These are phyloP conservation scores for Xylaria telfairii DNA, from an alignment of 495 filamentous ascomycete species.

Conservation along the genomic window DNA sequence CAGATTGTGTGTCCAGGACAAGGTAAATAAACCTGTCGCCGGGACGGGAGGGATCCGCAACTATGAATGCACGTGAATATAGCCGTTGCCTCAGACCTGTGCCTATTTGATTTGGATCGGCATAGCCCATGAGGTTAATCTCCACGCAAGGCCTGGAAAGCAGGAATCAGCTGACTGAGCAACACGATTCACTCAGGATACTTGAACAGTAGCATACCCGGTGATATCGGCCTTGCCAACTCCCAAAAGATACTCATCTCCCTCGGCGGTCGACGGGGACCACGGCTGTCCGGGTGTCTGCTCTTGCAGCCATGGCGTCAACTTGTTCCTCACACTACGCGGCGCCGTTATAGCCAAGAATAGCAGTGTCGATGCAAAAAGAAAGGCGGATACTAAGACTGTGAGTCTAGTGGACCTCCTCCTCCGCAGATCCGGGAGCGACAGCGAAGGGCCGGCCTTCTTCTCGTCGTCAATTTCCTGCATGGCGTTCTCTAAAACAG, in stretches of 20 bases:
- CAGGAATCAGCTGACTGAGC: constrained; percentile 22
- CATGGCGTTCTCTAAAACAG: constrained; percentile 12
- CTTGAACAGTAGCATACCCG: constrained; percentile 58
- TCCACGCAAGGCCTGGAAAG: constrained; percentile 78
- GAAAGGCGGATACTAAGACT: background rate
- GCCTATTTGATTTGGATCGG: constrained; percentile 83
- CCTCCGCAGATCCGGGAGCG: background rate
- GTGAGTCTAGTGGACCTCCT: constrained; percentile 6
- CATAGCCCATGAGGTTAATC: constrained; percentile 92
- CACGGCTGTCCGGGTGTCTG: background rate
- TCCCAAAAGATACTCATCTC: constrained; percentile 76
- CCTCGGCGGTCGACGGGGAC: constrained; percentile 21
- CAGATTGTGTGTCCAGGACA: constrained; percentile 85
- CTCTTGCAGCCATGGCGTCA: constrained; percentile 2
- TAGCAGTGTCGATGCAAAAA: constrained; percentile 9
- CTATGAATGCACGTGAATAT: constrained; percentile 89
- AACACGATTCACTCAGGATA: background rate
- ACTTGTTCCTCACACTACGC: background rate
- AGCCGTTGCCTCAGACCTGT: constrained; percentile 88
- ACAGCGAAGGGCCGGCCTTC: constrained; percentile 21
- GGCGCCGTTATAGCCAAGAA: constrained; percentile 14
- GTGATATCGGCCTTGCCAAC: constrained; percentile 96
- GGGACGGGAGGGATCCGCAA: constrained; percentile 70
- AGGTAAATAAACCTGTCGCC: constrained; percentile 85
- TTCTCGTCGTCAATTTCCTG: constrained; percentile 14